Conservation (phyloP, 176 grass and related monocot species). For the Pharus latifolius region DNA sequence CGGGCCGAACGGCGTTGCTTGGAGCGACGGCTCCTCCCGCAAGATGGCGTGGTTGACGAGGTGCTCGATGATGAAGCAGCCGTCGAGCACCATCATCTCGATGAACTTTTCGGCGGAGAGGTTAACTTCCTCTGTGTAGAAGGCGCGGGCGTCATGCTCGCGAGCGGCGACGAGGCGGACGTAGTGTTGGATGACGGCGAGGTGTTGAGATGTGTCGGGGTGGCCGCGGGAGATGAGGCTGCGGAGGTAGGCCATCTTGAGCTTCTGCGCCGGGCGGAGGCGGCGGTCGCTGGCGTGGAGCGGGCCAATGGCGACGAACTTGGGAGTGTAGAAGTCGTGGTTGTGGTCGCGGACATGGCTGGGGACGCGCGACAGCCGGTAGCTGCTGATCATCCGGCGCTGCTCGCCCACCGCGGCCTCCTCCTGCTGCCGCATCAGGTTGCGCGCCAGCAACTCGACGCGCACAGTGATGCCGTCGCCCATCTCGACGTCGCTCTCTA, state of each 20-base stretch:
- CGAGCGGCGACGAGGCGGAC: constrained; percentile 10
- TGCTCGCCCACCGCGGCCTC: constrained; percentile 18
- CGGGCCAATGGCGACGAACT: constrained; percentile 39
- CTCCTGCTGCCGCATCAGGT: constrained; percentile 12
- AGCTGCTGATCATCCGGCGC: neutral
- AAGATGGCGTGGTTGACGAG: constrained; percentile 12
- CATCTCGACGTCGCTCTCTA: neutral
- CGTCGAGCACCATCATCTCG: constrained; percentile 39
- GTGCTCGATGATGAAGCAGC: constrained; percentile 53
- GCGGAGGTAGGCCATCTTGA: constrained; percentile 40
- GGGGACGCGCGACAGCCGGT: constrained; percentile 24
- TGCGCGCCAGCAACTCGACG: constrained; percentile 16
- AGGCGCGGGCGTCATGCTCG: constrained; percentile 27
- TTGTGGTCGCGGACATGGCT: constrained; percentile 7
- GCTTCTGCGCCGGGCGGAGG: neutral
- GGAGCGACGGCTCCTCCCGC: constrained; percentile 14
- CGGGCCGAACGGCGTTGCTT: constrained; percentile 31
- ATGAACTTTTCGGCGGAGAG: neutral
- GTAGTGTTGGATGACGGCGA: constrained; percentile 22
- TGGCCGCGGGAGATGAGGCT: constrained; percentile 41
- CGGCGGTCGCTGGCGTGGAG: constrained; percentile 12
- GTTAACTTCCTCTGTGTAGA: constrained; percentile 25
- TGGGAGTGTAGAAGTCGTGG: constrained; percentile 15
- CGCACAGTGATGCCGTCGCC: constrained; percentile 25
- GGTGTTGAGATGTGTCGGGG: neutral